Conservation (phyloP, 805 yeast species). For the Kazachstania viticola region DNA sequence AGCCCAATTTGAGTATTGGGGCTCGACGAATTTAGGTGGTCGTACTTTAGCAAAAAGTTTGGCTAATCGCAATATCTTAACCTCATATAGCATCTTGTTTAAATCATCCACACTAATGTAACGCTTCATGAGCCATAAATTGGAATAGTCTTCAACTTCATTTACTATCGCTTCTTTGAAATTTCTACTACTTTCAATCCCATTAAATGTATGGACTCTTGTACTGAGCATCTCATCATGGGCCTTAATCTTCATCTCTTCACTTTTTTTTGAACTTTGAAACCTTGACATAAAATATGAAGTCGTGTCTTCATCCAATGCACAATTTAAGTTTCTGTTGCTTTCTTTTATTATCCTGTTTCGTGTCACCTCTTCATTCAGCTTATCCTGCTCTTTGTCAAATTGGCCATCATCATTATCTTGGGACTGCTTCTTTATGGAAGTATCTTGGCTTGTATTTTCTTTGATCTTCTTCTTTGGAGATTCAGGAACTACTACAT, state of each 20-base stretch:
- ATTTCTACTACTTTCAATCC: slow-evolving; percentile 8
- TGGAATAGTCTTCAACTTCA: slow-evolving; percentile 38
- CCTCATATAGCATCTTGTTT: slow-evolving; percentile 31
- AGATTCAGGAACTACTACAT: slow-evolving; percentile 18
- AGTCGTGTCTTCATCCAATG: slow-evolving; percentile 8
- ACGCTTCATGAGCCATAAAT: slow-evolving; percentile 33
- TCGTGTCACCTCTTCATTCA: slow-evolving; percentile 7
- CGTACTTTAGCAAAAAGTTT: slow-evolving; percentile 51
- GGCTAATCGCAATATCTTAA: slow-evolving; percentile 45
- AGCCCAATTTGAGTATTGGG: slow-evolving; percentile 68
- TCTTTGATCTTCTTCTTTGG: slow-evolving; percentile 21
- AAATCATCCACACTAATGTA: slow-evolving; percentile 33
- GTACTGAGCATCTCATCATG: slow-evolving; percentile 22
- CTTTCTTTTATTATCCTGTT: slow-evolving; percentile 2
- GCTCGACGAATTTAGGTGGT: slow-evolving; percentile 62
- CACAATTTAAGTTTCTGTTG: background rate
- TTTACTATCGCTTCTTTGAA: slow-evolving; percentile 26
- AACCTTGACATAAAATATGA: slow-evolving; percentile 27
- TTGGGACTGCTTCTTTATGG: background rate
- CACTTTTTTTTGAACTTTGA: slow-evolving; percentile 17
- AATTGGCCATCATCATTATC: background rate
- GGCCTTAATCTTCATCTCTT: slow-evolving; percentile 10
- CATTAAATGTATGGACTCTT: slow-evolving; percentile 32
- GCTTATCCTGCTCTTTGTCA: slow-evolving; percentile 2
- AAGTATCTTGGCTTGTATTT: background rate